Conservation (phyloP, 257 asterid species). For the Ehretia macrophylla region DNA sequence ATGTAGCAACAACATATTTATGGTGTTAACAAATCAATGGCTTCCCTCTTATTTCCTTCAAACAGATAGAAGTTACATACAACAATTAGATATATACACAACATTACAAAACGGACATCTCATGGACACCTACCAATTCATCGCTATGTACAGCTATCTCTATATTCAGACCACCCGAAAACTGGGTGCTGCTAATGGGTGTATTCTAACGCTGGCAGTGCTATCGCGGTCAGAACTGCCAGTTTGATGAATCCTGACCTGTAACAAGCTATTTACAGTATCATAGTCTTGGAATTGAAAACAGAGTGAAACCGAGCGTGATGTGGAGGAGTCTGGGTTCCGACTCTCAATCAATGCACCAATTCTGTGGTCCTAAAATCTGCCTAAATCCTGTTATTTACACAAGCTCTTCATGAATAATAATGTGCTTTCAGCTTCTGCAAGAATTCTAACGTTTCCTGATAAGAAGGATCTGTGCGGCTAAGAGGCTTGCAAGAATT, state of each 20-base stretch:
- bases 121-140: no score
- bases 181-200: background rate
- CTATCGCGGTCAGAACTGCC: background rate
- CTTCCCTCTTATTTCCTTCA: no score
- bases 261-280: background rate
- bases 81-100: no score
- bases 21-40: no score
- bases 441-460: constrained; percentile 74
- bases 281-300: no score
- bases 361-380: background rate
- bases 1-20: no score
- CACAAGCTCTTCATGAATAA: constrained; percentile 19
- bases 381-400: constrained; percentile 13
- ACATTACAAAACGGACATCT: no score
- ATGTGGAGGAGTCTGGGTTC: no score
- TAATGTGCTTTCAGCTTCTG: constrained; percentile 63
- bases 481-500: constrained; percentile 94
- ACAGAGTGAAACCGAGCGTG: no score
- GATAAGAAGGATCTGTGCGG: constrained; percentile 82
- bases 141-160: background rate
- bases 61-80: no score
- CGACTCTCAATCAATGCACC: background rate
- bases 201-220: background rate
- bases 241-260: no score
- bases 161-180: background rate